Conservation (phyloP, 2,329 filamentous ascomycete species). For the Aureobasidium sp. region DNA sequence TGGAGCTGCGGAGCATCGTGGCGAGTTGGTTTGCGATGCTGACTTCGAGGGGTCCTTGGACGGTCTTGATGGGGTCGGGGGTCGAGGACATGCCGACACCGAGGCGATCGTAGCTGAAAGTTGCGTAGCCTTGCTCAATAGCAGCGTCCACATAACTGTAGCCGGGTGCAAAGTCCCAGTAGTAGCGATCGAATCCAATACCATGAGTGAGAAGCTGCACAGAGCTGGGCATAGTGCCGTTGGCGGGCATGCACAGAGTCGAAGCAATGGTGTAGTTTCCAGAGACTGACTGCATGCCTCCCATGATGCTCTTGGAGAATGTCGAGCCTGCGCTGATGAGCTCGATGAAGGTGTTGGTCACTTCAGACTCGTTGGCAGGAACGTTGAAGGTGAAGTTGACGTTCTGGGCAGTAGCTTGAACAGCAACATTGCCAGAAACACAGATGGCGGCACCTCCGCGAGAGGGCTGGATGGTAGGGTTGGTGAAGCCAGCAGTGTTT, state of each 20-base stretch:
- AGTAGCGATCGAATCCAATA: conserved; percentile 32
- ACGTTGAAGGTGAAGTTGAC: conserved; percentile 24
- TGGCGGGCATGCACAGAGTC: conserved; percentile 23
- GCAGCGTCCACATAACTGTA: conserved; percentile 39
- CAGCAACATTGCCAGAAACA: conserved; percentile 24
- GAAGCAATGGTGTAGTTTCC: conserved; percentile 20
- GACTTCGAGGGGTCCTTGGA: conserved; percentile 34
- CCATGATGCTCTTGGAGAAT: conserved; percentile 17
- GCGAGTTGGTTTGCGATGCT: conserved; percentile 32
- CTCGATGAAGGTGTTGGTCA: conserved; percentile 24
- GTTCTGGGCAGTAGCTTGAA: conserved; percentile 24
- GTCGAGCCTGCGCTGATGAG: conserved; percentile 17
- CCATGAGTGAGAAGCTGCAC: conserved; percentile 38
- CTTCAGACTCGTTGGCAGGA: conserved; percentile 24
- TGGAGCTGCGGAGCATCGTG: conserved; percentile 25
- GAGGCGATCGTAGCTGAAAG: conserved; percentile 39
- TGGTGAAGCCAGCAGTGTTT: conserved; percentile 18
- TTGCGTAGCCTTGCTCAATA: conserved; percentile 32
- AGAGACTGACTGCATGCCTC: conserved; percentile 15
- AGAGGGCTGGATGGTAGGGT: conserved; percentile 19
- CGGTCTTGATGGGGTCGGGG: conserved; percentile 33
- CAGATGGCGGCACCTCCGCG: conserved; percentile 26
- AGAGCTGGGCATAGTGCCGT: conserved; percentile 19
- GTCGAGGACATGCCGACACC: conserved; percentile 33
- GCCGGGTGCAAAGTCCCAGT: conserved; percentile 32